Evolutionary conservation across 768 basidiomycete species (phyloP).

Genomic region (Xerocomus spinulosus): DNA sequence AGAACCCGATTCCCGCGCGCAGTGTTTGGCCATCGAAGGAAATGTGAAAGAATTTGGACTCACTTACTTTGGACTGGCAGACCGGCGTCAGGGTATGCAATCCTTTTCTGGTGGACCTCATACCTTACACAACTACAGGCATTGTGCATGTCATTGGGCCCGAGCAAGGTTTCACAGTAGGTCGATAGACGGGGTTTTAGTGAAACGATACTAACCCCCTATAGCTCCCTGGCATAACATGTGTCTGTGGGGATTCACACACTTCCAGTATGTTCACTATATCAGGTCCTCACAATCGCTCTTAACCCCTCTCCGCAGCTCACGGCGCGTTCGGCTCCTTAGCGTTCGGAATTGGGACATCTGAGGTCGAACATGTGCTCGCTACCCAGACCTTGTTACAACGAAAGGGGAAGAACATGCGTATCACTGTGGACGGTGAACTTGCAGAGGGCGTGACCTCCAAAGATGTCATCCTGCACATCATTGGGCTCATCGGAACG

Average conservation of each 20-base stretch:
- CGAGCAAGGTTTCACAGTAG: slow-evolving; percentile 86
- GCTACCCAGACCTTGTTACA: slow-evolving; percentile 89
- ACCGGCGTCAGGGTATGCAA: slow-evolving; percentile 72
- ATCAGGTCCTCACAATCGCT: neutral
- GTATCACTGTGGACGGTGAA: slow-evolving; percentile 80
- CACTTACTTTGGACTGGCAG: slow-evolving; percentile 88
- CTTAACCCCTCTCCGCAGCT: slow-evolving; percentile 39
- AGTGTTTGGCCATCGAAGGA: slow-evolving; percentile 78
- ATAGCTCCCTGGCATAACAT: slow-evolving; percentile 71
- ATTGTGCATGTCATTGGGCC: slow-evolving; percentile 90
- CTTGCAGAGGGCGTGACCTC: slow-evolving; percentile 79
- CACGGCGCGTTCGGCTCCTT: slow-evolving; percentile 92
- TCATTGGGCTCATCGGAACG: slow-evolving; percentile 89
- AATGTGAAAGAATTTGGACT: slow-evolving; percentile 90
- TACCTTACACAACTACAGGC: slow-evolving; percentile 39
- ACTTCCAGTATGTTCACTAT: slow-evolving; percentile 65
- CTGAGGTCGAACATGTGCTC: slow-evolving; percentile 91
- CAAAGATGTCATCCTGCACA: slow-evolving; percentile 87
- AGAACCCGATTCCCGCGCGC: slow-evolving; percentile 82
- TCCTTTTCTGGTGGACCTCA: neutral
- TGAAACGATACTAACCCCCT: neutral
- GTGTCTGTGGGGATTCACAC: slow-evolving; percentile 91
- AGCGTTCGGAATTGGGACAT: slow-evolving; percentile 91
- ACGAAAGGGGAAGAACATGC: slow-evolving; percentile 89
- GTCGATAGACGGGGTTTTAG: slow-evolving; percentile 11